Conservation (phyloP, 2,329 filamentous ascomycete genomes). For the Colletotrichum camelliae region DNA sequence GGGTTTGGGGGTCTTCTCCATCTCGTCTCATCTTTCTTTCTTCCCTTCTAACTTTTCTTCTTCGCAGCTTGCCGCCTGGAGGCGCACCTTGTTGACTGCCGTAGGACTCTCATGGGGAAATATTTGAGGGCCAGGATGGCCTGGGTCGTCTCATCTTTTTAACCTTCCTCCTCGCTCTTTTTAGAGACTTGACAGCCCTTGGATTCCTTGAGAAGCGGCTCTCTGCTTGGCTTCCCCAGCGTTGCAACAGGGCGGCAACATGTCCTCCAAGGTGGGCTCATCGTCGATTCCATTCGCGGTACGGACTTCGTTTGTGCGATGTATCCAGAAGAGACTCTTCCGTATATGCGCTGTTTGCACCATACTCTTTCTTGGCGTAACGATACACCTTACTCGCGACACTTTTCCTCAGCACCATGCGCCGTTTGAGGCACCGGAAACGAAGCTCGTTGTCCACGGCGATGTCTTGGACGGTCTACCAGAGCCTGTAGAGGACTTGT, state of each 20-base stretch:
- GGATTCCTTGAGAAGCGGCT: not conserved
- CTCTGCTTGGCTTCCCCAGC: not conserved
- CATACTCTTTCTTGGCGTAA: not conserved
- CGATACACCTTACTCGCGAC: not conserved
- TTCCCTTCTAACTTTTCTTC: too few species aligned
- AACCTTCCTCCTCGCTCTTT: not conserved
- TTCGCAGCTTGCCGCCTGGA: too few species aligned
- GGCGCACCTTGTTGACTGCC: too few species aligned
- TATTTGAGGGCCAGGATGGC: too few species aligned
- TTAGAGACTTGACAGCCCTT: not conserved
- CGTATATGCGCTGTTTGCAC: constrained; percentile 2
- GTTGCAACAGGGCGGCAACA: not conserved
- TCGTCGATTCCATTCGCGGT: not conserved
- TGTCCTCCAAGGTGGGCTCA: not conserved
- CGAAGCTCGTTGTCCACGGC: constrained; percentile 17
- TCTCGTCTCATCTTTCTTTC: constrained; percentile 10
- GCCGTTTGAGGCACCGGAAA: constrained; percentile 12
- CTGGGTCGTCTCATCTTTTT: constrained; percentile 11
- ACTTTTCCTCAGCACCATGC: constrained; percentile 6
- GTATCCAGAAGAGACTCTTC: constrained; percentile 1
- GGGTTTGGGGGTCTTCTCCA: not conserved
- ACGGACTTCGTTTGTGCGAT: constrained; percentile 4
- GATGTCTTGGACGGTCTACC: constrained; percentile 1
- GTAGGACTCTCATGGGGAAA: too few species aligned
- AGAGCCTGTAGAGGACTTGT: constrained; percentile 21